Evolutionary conservation across 164 flowering plant genomes (phyloP).

Genomic region (Stephania japonica): DNA sequence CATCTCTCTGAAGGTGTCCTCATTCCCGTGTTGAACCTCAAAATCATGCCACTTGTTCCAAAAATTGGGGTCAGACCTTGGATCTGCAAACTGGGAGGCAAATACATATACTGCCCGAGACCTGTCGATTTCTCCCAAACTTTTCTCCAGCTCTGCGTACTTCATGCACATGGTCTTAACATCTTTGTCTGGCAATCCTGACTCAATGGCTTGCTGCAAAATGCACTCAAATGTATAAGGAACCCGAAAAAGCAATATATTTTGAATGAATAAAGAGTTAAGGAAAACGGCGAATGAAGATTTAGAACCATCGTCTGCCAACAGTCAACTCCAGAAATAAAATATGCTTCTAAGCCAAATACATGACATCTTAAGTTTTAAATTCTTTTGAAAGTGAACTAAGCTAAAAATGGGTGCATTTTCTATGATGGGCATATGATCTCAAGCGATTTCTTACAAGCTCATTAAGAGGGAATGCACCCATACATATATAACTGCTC

Average conservation of each 20-base stretch:
- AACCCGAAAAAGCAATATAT: background rate
- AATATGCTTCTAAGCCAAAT: too few relatives aligned
- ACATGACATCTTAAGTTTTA: too few relatives aligned
- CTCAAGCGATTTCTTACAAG: too few relatives aligned
- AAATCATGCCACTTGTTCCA: conserved; percentile 90
- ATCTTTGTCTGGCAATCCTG: conserved; percentile 89
- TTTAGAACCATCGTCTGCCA: too few relatives aligned
- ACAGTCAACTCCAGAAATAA: too few relatives aligned
- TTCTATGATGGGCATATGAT: too few relatives aligned
- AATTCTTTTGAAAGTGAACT: too few relatives aligned
- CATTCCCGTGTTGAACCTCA: conserved; percentile 95
- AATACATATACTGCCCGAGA: conserved; percentile 62
- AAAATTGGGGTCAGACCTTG: conserved; percentile 68
- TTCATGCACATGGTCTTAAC: conserved; percentile 80
- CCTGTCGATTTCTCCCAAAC: conserved; percentile 88
- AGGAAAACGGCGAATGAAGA: too few relatives aligned
- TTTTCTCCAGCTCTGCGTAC: conserved; percentile 92
- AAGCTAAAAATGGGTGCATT: too few relatives aligned
- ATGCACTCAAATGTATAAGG: background rate
- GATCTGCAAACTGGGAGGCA: conserved; percentile 82
- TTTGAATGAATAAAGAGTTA: background rate
- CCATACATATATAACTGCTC: too few relatives aligned
- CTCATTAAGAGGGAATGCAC: too few relatives aligned
- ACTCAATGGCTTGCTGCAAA: conserved; percentile 67
- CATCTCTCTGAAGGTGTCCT: conserved; percentile 95